Base-by-base conservation (phyloP, 1,284 basidiomycete species). In the Kalmanozyma brasiliensis region DNA sequence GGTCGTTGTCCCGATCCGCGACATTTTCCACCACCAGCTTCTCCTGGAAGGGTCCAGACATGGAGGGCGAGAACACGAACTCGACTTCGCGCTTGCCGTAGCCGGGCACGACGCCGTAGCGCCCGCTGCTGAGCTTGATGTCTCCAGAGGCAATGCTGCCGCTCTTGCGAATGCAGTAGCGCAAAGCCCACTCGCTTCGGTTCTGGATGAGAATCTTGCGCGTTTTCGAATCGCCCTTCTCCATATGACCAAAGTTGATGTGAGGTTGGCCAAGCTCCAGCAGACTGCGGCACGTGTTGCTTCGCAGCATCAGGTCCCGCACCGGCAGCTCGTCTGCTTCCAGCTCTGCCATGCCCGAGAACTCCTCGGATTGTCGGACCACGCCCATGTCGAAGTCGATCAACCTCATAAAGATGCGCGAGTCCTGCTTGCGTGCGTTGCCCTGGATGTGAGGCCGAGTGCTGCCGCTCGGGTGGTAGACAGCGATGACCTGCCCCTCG, bases 241-340 rank as follows among this genome's bases (percentile, higher is more conserved):
- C 84, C 67, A 85, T 83, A n/a, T 82, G 80, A 1, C 85, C 85
- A 73, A 86, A 85, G 73, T 86, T 85, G 83, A 86, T 85, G 52
- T 83, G 83, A 43, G 83, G 83, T 79, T 85, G 85, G 38, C 84
- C 84, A 14, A 86, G 82, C 66, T 86, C 85, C 33, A 86, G 74
- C 33, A 84, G 78, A 38, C 81, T 83, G 29, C 84, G 75, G 38
- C 85, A 84, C 33, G 83, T 83, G 22, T 80, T 84, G 52, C 83
- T 82, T 26, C 84, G 69, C 46, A 86, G 81, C 66, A 85, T 83
- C 35, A 86, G 74, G 58, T 86, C 85, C n/a, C 85, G 77, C 8
- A 85, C 83, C 3, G 85, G 85, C 42, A 86, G 71, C 52, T 85
- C 84, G 48, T 81, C 79, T 7, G 61, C 45, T 10, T 78, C 74